Evolutionary conservation across 306 rosid genomes (phyloP).

Genomic region (Argentina anserina): DNA sequence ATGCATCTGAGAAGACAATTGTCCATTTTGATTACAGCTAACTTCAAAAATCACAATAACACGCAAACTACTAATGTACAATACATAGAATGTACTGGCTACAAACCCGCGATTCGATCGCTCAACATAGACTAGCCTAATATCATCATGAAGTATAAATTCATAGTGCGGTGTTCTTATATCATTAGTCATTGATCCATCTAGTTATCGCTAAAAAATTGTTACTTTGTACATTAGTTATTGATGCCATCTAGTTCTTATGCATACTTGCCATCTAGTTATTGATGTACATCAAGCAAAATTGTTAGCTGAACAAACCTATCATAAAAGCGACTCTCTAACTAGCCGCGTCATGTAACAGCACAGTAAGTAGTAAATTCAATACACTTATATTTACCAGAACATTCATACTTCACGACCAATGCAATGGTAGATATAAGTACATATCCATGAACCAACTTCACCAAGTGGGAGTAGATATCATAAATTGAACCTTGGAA

Average conservation of each 20-base stretch:
- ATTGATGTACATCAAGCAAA: too few species aligned
- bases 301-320: background rate
- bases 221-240: too few species aligned
- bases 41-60: background rate
- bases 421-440: too few species aligned
- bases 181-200: too few species aligned
- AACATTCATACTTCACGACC: background rate
- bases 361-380: background rate
- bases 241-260: too few species aligned
- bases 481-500: background rate
- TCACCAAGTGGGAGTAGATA: background rate
- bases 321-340: too few species aligned
- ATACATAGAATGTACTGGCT: background rate
- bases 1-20: background rate
- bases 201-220: too few species aligned
- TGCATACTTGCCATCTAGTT: too few species aligned
- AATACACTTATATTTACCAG: background rate
- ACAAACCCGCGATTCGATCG: background rate
- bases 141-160: background rate
- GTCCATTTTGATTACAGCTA: background rate
- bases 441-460: slow-evolving; percentile 6
- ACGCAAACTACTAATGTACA: background rate
- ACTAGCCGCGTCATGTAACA: background rate
- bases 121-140: background rate
- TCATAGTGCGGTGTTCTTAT: background rate